phyloP scores from a whole-genome alignment of 75 land plant genomes.

The Ceratopteris richardii region DNA sequence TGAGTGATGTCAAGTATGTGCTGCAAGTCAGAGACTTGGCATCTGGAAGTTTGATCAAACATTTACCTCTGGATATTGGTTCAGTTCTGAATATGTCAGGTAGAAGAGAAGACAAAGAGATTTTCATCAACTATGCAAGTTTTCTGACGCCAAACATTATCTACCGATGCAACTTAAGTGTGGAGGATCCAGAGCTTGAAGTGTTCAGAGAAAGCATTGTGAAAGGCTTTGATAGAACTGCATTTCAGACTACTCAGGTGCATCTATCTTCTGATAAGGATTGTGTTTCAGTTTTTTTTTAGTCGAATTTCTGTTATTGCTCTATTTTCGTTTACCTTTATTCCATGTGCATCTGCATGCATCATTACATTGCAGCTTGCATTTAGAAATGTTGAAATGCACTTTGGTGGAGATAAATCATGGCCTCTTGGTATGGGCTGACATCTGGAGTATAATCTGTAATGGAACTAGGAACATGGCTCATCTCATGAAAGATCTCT shows the following conservation, averaged over 20 bases:
- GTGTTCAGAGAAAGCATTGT: slow-evolving; percentile 65
- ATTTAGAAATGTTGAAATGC: too few relatives aligned
- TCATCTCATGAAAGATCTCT: too few relatives aligned
- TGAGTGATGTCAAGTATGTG: slow-evolving; percentile 87
- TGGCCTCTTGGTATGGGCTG: too few relatives aligned
- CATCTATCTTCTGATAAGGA: too few relatives aligned
- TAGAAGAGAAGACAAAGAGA: slow-evolving; percentile 55
- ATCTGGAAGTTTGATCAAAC: slow-evolving; percentile 49
- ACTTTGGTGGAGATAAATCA: too few relatives aligned
- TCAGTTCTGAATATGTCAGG: slow-evolving; percentile 57
- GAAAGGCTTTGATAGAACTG: slow-evolving; percentile 65
- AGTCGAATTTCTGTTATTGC: too few relatives aligned
- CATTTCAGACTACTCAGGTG: slow-evolving; percentile 75
- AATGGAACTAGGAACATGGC: too few relatives aligned
- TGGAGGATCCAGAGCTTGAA: slow-evolving; percentile 43
- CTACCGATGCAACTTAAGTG: slow-evolving; percentile 59
- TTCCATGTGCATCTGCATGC: too few relatives aligned
- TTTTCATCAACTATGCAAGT: slow-evolving; percentile 74
- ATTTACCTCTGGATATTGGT: slow-evolving; percentile 87
- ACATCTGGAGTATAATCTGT: too few relatives aligned
- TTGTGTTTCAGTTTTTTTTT: too few relatives aligned
- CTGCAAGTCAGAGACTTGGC: slow-evolving; percentile 66
- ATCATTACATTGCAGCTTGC: too few relatives aligned
- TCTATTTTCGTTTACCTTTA: too few relatives aligned
- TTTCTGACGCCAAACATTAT: slow-evolving; percentile 84